phyloP scores from a whole-genome alignment of 768 basidiomycete species.

The Pleurotus platypus region DNA sequence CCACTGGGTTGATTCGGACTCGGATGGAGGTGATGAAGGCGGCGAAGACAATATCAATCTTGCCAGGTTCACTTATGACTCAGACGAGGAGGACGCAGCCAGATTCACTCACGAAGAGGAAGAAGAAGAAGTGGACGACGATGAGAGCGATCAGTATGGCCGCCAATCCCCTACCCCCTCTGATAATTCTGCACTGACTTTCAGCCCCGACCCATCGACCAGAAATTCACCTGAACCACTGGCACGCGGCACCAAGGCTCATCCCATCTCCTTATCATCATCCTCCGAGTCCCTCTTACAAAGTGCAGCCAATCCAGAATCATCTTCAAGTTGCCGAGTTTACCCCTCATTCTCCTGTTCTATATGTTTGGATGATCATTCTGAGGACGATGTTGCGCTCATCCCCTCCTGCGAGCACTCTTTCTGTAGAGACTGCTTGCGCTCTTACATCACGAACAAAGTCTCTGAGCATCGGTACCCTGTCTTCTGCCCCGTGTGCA shows the following conservation, averaged over 20 bases:
- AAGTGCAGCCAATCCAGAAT: conserved; percentile 16
- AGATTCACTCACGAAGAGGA: background rate
- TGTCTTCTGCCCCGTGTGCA: conserved; percentile 48
- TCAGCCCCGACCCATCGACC: background rate
- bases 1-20: background rate
- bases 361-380: conserved; percentile 44
- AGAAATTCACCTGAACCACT: background rate
- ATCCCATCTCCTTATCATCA: conserved; percentile 7
- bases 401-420: conserved; percentile 39
- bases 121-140: conserved; percentile 31
- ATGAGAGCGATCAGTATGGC: conserved; percentile 21
- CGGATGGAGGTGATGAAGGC: background rate
- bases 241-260: background rate
- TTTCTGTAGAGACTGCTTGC: conserved; percentile 45
- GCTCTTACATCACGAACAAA: conserved; percentile 28
- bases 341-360: conserved; percentile 40
- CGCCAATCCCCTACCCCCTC: conserved; percentile 8
- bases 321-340: conserved; percentile 33
- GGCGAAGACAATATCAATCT: background rate
- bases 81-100: background rate
- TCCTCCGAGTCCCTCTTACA: conserved; percentile 16
- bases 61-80: background rate
- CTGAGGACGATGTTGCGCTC: conserved; percentile 36
- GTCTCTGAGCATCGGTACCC: conserved; percentile 45
- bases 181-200: background rate